Evolutionary conservation across 768 basidiomycete genomes (phyloP).

Genomic region (Russula abietina): DNA sequence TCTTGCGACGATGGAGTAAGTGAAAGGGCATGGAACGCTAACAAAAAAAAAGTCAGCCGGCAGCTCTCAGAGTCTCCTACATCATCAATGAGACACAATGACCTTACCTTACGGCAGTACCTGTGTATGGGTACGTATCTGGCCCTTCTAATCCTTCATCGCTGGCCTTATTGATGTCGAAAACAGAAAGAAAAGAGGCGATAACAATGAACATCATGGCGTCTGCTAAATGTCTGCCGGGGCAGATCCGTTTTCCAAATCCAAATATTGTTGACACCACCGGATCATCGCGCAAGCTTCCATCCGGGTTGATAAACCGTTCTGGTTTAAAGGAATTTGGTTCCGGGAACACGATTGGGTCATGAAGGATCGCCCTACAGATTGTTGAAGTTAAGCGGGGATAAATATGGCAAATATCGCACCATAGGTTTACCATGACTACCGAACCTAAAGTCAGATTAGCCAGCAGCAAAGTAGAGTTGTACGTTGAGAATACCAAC

Average conservation of each 20-base stretch:
- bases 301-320: not conserved
- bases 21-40: not conserved
- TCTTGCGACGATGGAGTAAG: not conserved
- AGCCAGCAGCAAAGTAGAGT: not conserved
- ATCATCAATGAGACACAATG: not conserved
- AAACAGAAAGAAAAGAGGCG: not conserved
- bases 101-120: not conserved
- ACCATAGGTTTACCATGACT: constrained; percentile 25
- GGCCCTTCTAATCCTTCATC: too few relatives aligned
- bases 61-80: not conserved
- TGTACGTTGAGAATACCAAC: not conserved
- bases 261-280: not conserved
- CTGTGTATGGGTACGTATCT: not conserved
- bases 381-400: not conserved
- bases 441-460: constrained; percentile 12
- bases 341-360: not conserved
- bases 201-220: not conserved
- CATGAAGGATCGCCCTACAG: not conserved
- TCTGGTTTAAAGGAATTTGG: not conserved
- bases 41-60: not conserved
- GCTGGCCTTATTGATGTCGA: not conserved
- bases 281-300: not conserved
- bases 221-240: not conserved
- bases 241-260: constrained; percentile 1
- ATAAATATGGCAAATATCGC: not conserved